phyloP scores from a whole-genome alignment of 768 basidiomycete genomes.

The Mycena amicta region DNA sequence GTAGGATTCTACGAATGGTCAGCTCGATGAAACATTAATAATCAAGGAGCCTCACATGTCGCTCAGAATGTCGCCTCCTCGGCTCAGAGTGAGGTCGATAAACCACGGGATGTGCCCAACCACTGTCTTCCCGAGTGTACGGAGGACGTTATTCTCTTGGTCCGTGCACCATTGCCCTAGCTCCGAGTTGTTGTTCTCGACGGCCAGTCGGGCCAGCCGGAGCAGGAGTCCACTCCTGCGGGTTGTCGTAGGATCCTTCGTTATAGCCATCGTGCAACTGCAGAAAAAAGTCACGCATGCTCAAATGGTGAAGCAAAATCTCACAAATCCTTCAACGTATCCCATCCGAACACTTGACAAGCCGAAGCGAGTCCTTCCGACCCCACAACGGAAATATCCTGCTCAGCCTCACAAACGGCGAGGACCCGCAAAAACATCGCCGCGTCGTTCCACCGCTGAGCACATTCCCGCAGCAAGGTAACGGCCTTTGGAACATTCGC shows the following conservation, averaged over 20 bases:
- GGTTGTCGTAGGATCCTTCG: not conserved
- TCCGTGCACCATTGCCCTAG: not conserved
- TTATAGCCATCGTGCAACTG: not conserved
- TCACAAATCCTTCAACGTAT: not conserved
- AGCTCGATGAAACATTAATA: no score
- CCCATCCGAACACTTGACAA: not conserved
- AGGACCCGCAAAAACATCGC: not conserved
- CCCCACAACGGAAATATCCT: not conserved
- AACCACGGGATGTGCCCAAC: not conserved
- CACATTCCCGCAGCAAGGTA: not conserved
- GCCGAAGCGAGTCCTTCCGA: not conserved
- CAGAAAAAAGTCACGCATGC: not conserved
- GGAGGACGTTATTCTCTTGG: not conserved
- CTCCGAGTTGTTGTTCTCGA: not conserved
- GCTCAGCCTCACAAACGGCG: not conserved
- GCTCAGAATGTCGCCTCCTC: not conserved
- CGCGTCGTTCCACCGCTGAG: not conserved
- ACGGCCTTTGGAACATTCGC: not conserved
- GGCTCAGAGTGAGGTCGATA: not conserved
- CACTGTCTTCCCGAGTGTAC: not conserved
- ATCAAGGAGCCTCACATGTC: no score
- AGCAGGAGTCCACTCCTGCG: not conserved
- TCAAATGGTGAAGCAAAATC: not conserved
- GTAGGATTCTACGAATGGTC: not conserved
- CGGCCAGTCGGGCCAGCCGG: not conserved